Percentiles rank a stretch among this genome's conserved stretches.
phyloP scores from a whole-genome alignment of 352 stramenopile species.

The Phytophthora cactorum region DNA sequence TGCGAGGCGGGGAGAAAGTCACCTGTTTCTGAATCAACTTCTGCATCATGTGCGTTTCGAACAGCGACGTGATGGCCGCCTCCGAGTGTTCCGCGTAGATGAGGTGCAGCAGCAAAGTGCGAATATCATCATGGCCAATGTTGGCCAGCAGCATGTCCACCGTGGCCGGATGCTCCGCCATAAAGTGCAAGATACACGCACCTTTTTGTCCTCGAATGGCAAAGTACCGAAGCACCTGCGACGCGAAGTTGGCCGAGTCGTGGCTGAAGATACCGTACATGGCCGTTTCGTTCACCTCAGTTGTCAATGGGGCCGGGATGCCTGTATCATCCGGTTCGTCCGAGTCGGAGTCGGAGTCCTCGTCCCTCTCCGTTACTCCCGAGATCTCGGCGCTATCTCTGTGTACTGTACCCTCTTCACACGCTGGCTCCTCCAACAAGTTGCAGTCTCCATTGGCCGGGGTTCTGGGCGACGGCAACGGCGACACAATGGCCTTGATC shows the following conservation, averaged over 20 bases:
- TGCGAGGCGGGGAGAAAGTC: constrained; percentile 73
- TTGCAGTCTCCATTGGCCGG: constrained; percentile 16
- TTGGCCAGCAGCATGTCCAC: constrained; percentile 84
- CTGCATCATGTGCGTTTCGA: constrained; percentile 73
- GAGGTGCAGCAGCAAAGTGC: constrained; percentile 76
- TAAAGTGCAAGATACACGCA: constrained; percentile 77
- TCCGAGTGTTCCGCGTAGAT: constrained; percentile 89
- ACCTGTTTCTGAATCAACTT: constrained; percentile 83
- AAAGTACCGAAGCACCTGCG: constrained; percentile 84
- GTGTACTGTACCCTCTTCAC: constrained; percentile 1
- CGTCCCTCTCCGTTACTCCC: constrained; percentile 30
- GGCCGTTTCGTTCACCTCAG: constrained; percentile 47
- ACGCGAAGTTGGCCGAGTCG: constrained; percentile 82
- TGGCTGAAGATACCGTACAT: constrained; percentile 77
- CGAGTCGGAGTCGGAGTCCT: constrained; percentile 47
- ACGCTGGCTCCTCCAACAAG: constrained; percentile 1
- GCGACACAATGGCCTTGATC: constrained; percentile 15
- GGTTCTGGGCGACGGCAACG: constrained; percentile 34
- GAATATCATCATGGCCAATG: constrained; percentile 83
- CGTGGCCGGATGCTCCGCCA: constrained; percentile 54
- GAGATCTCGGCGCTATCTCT: constrained; percentile 33
- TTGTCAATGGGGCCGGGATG: constrained; percentile 43
- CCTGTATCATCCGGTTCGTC: constrained; percentile 41
- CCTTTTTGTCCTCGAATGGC: constrained; percentile 80
- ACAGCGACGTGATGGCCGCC: constrained; percentile 70